Percentiles rank a stretch among this genome's conserved stretches.
phyloP scores from a whole-genome alignment of 495 filamentous ascomycete genomes.

The Trichoderma virens region DNA sequence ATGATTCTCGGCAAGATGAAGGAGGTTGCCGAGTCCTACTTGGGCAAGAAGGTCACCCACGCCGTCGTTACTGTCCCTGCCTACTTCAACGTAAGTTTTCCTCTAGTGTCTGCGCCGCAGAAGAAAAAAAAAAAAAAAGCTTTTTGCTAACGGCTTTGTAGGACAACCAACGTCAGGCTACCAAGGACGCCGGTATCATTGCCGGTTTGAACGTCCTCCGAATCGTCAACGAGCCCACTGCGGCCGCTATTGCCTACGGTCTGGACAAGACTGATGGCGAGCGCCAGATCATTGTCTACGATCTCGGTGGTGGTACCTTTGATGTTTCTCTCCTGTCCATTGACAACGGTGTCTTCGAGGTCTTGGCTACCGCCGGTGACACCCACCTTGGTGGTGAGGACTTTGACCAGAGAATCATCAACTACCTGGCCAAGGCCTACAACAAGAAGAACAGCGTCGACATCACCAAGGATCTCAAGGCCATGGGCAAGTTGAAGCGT shows the following conservation, averaged over 20 bases:
- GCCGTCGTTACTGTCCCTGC: conserved; percentile 96
- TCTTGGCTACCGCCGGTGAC: conserved; percentile 96
- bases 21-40: conserved; percentile 88
- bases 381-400: conserved; percentile 99
- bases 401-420: conserved; percentile 97
- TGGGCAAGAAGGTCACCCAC: conserved; percentile 92
- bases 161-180: conserved; percentile 94
- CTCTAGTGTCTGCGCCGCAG: not conserved
- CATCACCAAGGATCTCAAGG: conserved; percentile 91
- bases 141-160: not conserved
- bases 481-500: conserved; percentile 99
- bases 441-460: conserved; percentile 97
- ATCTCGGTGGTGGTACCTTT: conserved; percentile 99
- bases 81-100: conserved; percentile 70
- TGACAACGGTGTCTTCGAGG: conserved; percentile 96
- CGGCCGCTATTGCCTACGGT: conserved; percentile 81
- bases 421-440: conserved; percentile 95
- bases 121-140: not conserved
- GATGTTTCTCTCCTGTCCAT: conserved; percentile 98
- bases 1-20: conserved; percentile 95
- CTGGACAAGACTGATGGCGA: conserved; percentile 80
- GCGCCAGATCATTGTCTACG: conserved; percentile 90
- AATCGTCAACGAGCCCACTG: conserved; percentile 93
- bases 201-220: conserved; percentile 94
- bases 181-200: conserved; percentile 94